A percentile compares a stretch with the other conserved stretches of the same genome.
Conservation (phyloP, 306 rosid genomes). For the Vigna nakashimae region DNA sequence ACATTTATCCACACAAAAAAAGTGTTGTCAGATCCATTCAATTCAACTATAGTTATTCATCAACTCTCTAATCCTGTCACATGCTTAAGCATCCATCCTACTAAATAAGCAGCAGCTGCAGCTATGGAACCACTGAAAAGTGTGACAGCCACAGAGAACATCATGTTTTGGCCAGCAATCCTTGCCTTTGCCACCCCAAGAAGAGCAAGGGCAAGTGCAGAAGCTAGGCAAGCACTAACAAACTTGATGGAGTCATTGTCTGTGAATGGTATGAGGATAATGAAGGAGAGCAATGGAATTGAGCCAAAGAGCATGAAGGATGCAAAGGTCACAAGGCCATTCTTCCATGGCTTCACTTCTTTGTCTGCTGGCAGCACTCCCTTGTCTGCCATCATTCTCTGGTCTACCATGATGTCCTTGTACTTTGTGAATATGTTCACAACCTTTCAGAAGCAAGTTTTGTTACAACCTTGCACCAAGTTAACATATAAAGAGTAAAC, state of each 20-base stretch:
- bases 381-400: conserved; percentile 57
- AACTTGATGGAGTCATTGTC: conserved; percentile 55
- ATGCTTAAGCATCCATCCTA: conserved; percentile 62
- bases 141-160: conserved; percentile 50
- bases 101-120: conserved; percentile 59
- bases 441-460: conserved; percentile 42
- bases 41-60: neutral
- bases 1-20: neutral
- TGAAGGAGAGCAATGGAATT: conserved; percentile 61
- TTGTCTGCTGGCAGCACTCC: conserved; percentile 54
- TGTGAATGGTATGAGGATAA: conserved; percentile 68
- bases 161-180: conserved; percentile 52
- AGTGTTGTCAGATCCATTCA: neutral
- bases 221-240: conserved; percentile 59
- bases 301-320: conserved; percentile 64
- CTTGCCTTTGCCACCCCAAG: conserved; percentile 68
- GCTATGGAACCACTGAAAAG: conserved; percentile 59
- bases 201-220: conserved; percentile 57
- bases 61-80: conserved; percentile 26
- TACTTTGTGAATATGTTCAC: conserved; percentile 69
- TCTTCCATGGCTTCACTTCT: conserved; percentile 71
- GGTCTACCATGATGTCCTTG: conserved; percentile 62
- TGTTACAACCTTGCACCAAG: too few species aligned
- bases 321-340: conserved; percentile 57
- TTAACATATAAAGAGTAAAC: neutral